Conservation (phyloP, 176 grass and related monocot genomes). For the Lolium rigidum region DNA sequence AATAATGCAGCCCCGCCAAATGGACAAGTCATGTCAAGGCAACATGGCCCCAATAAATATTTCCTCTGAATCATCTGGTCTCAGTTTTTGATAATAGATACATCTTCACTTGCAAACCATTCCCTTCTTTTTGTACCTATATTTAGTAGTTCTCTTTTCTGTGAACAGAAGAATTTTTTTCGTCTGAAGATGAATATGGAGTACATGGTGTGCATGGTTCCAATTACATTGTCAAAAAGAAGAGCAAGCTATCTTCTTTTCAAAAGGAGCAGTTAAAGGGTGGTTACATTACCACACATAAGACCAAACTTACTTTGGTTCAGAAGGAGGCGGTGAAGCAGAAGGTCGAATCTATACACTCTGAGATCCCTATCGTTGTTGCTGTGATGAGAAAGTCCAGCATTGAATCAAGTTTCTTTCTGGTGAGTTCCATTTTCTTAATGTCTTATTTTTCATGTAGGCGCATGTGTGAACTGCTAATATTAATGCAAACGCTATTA, state of each 20-base stretch:
- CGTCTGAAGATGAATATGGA: neutral
- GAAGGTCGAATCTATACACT: neutral
- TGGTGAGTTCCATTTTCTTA: neutral
- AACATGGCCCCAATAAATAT: neutral
- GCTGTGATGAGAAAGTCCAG: slow-evolving; percentile 3
- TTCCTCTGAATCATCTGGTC: neutral
- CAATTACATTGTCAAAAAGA: neutral
- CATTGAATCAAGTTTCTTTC: neutral
- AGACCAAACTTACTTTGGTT: neutral
- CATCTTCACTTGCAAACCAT: neutral
- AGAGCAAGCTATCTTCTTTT: neutral
- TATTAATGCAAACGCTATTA: neutral
- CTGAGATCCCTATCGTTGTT: neutral
- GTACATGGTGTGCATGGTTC: neutral
- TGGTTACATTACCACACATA: neutral
- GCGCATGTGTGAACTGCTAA: neutral
- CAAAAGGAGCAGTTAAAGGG: neutral
- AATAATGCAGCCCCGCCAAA: neutral
- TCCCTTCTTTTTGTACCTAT: neutral
- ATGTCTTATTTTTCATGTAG: neutral
- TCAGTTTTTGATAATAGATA: neutral
- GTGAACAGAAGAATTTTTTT: neutral
- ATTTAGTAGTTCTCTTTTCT: slow-evolving; percentile 5
- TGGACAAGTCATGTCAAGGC: neutral
- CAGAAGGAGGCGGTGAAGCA: neutral